Evolutionary conservation across 2,329 filamentous ascomycete genomes (phyloP), one percentile per base, ranked within the genome.

Genomic region (Ophiostoma himal-ulmi): DNA sequence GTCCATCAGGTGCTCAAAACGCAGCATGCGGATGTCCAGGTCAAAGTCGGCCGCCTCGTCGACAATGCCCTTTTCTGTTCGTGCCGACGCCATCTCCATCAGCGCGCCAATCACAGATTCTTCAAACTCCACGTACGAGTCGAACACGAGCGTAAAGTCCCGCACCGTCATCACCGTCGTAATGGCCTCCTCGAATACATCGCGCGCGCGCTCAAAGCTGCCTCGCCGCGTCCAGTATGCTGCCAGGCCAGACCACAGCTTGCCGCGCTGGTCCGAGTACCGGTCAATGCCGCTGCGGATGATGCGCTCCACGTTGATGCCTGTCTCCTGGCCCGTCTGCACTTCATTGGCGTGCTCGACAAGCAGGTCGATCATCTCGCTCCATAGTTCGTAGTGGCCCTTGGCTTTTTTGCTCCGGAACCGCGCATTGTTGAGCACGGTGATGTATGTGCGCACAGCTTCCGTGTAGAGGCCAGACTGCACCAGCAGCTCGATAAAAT

Each of bases 161-260:
- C 95, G 90, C 64, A 99, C 94, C 1, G 95, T 99, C 94, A 98
- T 98, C 73, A 97, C 96, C 1, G 94, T 98, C 13, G 93, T 97
- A 74, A 98, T 92, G 64, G 92, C 96, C 79, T 98, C 94, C 80
- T 99, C 95, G 74, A 97, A 98, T 3, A 96, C 85, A 78, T 99
- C 95, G 74, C 96, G 85, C 17, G 95, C 94, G 72, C 90, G 90
- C 81, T 98, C 96, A 77, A 97, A 98, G 77, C 91, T 93, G 64
- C 94, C 94, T 78, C 89, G 89, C 71, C 93, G 92, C 78, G 96
- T 96, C 93, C 94, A 98, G 80, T 98, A 99, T 3, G 94, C 95
- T 62, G 95, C 95, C 68, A 99, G 82, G 11, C 94, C 94, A 68
- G 92, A 92, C 94, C 95, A 99, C 26, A 99, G 83, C 77, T 96